phyloP scores from a whole-genome alignment of 2,329 filamentous ascomycete genomes.

The Nakataea oryzae region DNA sequence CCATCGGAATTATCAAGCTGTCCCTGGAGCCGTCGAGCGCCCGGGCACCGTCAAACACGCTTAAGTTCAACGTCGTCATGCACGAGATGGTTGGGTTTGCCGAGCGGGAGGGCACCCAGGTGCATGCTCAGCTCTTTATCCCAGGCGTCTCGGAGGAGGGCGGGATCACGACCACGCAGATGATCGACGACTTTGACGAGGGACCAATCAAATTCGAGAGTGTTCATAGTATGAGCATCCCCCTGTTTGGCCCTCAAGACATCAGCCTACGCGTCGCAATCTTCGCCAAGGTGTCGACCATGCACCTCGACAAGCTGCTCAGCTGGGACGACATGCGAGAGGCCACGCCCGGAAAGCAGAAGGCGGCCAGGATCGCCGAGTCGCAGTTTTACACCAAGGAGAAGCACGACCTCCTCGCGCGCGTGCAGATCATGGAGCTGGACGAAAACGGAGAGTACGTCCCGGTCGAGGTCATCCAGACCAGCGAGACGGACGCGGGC shows the following conservation, averaged over 20 bases:
- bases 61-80: constrained; percentile 99
- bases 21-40: constrained; percentile 90
- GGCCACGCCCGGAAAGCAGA: constrained; percentile 42
- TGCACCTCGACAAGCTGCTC: constrained; percentile 92
- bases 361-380: constrained; percentile 67
- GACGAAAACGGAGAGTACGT: constrained; percentile 84
- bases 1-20: constrained; percentile 81
- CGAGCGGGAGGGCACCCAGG: constrained; percentile 87
- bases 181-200: constrained; percentile 91
- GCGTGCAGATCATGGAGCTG: constrained; percentile 83
- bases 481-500: constrained; percentile 71
- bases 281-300: constrained; percentile 80
- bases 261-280: constrained; percentile 77
- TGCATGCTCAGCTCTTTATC: constrained; percentile 95
- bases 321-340: constrained; percentile 99
- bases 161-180: constrained; percentile 88
- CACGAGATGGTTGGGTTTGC: constrained; percentile 91
- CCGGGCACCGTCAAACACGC: constrained; percentile 77
- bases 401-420: constrained; percentile 82
- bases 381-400: constrained; percentile 90
- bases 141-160: constrained; percentile 83
- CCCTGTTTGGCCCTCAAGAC: constrained; percentile 63
- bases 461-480: constrained; percentile 87
- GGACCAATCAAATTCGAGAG: constrained; percentile 89
- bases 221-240: constrained; percentile 94